Evolutionary conservation across 345 rosid species (phyloP).

Genomic region (Moringa oleifera): DNA sequence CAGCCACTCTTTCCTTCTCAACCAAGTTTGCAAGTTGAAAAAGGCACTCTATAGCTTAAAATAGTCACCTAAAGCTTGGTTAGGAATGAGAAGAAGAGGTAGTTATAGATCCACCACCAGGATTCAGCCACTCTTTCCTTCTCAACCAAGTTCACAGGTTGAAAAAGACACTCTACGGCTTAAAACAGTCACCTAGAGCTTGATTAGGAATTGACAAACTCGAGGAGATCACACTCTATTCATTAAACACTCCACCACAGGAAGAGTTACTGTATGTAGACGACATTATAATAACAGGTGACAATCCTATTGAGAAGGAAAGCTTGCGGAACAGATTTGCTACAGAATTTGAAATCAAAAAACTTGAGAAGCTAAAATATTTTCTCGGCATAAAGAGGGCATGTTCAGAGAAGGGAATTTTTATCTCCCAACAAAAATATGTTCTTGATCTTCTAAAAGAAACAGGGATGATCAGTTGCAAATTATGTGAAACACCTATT

Average conservation of each 20-base stretch:
- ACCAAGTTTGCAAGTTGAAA: background rate
- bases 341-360: background rate
- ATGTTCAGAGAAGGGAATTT: background rate
- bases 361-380: background rate
- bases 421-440: constrained; percentile 2
- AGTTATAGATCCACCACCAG: background rate
- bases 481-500: background rate
- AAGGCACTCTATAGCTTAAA: background rate
- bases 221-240: background rate
- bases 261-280: background rate
- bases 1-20: too few species aligned
- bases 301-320: background rate
- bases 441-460: background rate
- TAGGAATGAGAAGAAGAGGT: background rate
- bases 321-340: background rate
- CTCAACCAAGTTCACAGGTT: background rate
- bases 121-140: too few species aligned
- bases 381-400: background rate
- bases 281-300: background rate
- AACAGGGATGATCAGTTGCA: too few species aligned
- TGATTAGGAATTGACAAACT: background rate
- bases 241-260: background rate
- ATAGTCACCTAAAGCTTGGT: too few species aligned
- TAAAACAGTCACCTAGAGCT: background rate
- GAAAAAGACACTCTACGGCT: background rate